Conservation (phyloP, 257 asterid genomes). For the Penstemon davidsonii region DNA sequence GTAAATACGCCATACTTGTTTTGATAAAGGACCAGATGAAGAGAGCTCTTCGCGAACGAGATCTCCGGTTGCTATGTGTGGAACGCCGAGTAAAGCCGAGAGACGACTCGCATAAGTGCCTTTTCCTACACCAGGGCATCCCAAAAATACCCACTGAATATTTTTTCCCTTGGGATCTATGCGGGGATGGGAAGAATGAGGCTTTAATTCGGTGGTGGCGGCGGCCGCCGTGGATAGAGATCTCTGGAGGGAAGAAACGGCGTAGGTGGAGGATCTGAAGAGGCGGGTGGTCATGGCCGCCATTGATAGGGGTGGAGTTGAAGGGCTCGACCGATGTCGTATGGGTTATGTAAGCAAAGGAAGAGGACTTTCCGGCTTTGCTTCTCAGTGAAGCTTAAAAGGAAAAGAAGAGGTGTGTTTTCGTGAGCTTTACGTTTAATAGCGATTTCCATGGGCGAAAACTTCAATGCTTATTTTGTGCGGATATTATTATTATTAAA, state of each 20-base stretch:
- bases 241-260: slow-evolving; percentile 36
- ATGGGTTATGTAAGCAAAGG: background rate
- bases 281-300: slow-evolving; percentile 75
- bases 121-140: slow-evolving; percentile 98
- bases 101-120: slow-evolving; percentile 98
- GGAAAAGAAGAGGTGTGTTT: slow-evolving; percentile 10
- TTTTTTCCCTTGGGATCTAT: slow-evolving; percentile 60
- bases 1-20: slow-evolving; percentile 41
- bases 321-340: slow-evolving; percentile 22
- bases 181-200: slow-evolving; percentile 34
- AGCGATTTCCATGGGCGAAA: background rate
- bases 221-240: slow-evolving; percentile 52
- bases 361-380: slow-evolving; percentile 10
- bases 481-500: too few species aligned
- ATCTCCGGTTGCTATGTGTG: slow-evolving; percentile 98
- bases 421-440: slow-evolving; percentile 21
- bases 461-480: too few species aligned
- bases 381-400: background rate
- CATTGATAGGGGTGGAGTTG: slow-evolving; percentile 45
- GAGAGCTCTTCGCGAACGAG: slow-evolving; percentile 93
- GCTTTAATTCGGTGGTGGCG: slow-evolving; percentile 39
- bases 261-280: slow-evolving; percentile 52
- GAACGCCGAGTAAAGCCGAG: slow-evolving; percentile 77
- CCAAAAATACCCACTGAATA: slow-evolving; percentile 90
- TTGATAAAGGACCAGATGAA: slow-evolving; percentile 64